A percentile compares a stretch with the other conserved stretches of the same genome.
Conservation (phyloP, 2,329 filamentous ascomycete genomes). For the Juglanconis oblonga region DNA sequence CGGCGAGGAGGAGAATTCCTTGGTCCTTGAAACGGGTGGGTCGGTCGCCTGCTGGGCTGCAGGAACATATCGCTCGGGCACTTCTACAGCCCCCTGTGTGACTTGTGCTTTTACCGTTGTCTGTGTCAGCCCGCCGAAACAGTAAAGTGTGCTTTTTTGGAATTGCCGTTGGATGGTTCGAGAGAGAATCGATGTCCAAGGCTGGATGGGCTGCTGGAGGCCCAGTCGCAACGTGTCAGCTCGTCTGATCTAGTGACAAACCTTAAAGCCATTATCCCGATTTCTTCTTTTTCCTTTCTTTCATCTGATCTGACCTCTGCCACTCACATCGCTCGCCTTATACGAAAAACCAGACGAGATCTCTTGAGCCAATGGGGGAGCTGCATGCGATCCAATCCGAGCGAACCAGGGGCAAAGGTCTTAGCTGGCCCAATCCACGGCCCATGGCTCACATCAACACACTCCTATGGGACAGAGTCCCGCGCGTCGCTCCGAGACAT, state of each 20-base stretch:
- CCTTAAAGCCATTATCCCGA: background rate
- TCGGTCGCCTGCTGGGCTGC: background rate
- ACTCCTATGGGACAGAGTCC: background rate
- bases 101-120: background rate
- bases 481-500: too few species aligned
- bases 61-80: background rate
- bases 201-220: too few species aligned
- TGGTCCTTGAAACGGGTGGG: background rate
- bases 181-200: background rate
- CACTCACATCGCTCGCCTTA: background rate
- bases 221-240: background rate
- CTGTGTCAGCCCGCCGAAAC: background rate
- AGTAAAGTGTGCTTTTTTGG: background rate
- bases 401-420: background rate
- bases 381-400: background rate
- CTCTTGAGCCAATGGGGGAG: background rate
- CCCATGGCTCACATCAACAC: too few species aligned
- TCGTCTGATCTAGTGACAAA: background rate
- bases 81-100: background rate
- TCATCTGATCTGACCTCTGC: background rate
- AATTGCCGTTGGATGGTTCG: background rate
- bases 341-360: background rate
- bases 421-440: background rate
- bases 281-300: background rate
- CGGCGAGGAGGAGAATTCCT: background rate